These are phyloP conservation scores for Mimosa bimucronata DNA, from an alignment of 306 rosid genomes.

Conservation along the genomic window DNA sequence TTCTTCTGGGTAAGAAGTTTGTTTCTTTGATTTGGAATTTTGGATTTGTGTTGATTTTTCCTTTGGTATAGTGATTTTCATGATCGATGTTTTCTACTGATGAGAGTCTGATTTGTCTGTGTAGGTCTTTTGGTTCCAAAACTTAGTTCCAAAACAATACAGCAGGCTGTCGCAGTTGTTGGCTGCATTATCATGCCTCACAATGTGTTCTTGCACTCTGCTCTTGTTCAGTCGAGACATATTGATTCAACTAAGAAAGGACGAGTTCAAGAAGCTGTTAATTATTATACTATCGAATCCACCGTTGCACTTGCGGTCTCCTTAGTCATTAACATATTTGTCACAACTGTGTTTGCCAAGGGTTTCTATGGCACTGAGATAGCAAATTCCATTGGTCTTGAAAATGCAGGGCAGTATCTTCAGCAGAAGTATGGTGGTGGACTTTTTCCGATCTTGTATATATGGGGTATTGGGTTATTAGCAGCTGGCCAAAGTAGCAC, in stretches of 20 bases:
- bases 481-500: conserved; percentile 99
- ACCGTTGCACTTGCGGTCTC: conserved; percentile 75
- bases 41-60: neutral
- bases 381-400: conserved; percentile 78
- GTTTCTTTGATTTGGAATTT: conserved; percentile 17
- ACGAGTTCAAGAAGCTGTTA: conserved; percentile 89
- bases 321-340: conserved; percentile 77
- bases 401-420: conserved; percentile 91
- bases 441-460: conserved; percentile 74
- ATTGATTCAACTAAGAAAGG: conserved; percentile 68
- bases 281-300: conserved; percentile 84
- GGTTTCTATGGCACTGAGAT: conserved; percentile 78
- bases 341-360: conserved; percentile 90
- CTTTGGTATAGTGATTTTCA: conserved; percentile 3
- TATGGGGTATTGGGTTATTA: conserved; percentile 92
- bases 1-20: conserved; percentile 65
- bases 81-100: conserved; percentile 33
- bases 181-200: conserved; percentile 99
- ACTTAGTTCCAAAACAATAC: conserved; percentile 80
- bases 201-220: conserved; percentile 95
- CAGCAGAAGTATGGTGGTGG: conserved; percentile 92
- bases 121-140: conserved; percentile 88
- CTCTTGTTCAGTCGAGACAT: conserved; percentile 89
- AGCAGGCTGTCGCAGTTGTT: conserved; percentile 94
- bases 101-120: conserved; percentile 17